These are phyloP conservation scores for Pichia ethanolica DNA, from an alignment of 805 yeast species.

Conservation along the genomic window DNA sequence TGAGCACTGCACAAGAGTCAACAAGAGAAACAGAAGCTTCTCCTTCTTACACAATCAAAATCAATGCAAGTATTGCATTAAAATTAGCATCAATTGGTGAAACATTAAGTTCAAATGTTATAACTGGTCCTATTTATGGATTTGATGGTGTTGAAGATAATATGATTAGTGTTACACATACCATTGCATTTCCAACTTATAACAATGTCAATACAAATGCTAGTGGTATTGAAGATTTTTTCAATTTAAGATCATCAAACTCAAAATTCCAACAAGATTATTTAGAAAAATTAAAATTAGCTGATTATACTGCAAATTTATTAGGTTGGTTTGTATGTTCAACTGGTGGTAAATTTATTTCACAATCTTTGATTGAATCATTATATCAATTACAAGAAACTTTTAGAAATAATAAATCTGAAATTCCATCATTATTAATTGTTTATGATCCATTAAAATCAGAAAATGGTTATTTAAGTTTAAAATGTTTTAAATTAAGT, in stretches of 20 bases:
- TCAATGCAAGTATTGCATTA: slow-evolving; percentile 47
- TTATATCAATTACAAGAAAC: slow-evolving; percentile 52
- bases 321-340: slow-evolving; percentile 80
- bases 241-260: slow-evolving; percentile 50
- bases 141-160: slow-evolving; percentile 42
- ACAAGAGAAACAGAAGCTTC: not conserved
- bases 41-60: slow-evolving; percentile 27
- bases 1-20: not conserved
- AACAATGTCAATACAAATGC: slow-evolving; percentile 5
- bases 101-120: slow-evolving; percentile 52
- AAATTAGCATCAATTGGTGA: slow-evolving; percentile 63
- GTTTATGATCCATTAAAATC: slow-evolving; percentile 67
- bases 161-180: slow-evolving; percentile 45
- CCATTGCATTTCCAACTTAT: slow-evolving; percentile 13
- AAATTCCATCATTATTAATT: slow-evolving; percentile 40
- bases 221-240: slow-evolving; percentile 40
- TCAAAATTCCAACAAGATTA: slow-evolving; percentile 62
- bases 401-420: slow-evolving; percentile 19
- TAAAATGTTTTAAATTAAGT: slow-evolving; percentile 65
- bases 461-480: slow-evolving; percentile 51
- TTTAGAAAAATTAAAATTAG: slow-evolving; percentile 50
- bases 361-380: slow-evolving; percentile 59
- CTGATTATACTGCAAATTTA: slow-evolving; percentile 60
- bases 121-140: slow-evolving; percentile 71
- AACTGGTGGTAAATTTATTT: slow-evolving; percentile 60